phyloP scores from a whole-genome alignment of 1,284 basidiomycete genomes.

The Fistulinella staudtii region DNA sequence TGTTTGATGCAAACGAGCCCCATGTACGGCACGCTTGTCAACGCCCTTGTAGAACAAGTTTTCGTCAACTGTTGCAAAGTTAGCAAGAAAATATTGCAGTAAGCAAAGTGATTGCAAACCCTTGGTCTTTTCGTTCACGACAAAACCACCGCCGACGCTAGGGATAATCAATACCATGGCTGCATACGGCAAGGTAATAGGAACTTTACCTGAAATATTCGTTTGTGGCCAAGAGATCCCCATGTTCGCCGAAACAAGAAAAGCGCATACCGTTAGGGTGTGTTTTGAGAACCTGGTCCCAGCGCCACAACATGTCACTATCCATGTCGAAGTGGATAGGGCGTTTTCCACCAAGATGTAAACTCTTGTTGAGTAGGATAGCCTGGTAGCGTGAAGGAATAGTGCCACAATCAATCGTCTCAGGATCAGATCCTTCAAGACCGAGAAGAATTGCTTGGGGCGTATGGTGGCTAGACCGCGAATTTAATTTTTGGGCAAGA shows the following conservation, averaged over 20 bases:
- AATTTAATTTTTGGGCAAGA: slow-evolving; percentile 2
- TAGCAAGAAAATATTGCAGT: neutral
- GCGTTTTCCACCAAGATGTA: slow-evolving; percentile 72
- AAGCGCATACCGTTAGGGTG: slow-evolving; percentile 93
- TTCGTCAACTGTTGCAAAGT: slow-evolving; percentile 64
- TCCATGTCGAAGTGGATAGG: slow-evolving; percentile 83
- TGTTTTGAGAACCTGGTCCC: slow-evolving; percentile 76
- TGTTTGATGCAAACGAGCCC: slow-evolving; percentile 71
- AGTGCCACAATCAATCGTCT: slow-evolving; percentile 82
- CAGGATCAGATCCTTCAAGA: slow-evolving; percentile 82
- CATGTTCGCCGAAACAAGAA: slow-evolving; percentile 76
- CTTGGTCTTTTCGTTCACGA: slow-evolving; percentile 87
- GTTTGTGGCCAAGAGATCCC: slow-evolving; percentile 89
- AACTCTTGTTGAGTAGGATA: slow-evolving; percentile 62
- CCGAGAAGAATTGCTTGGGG: slow-evolving; percentile 92
- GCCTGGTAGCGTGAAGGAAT: slow-evolving; percentile 70
- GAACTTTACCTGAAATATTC: slow-evolving; percentile 75
- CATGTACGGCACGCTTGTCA: slow-evolving; percentile 76
- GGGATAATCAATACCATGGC: neutral
- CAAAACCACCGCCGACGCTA: slow-evolving; percentile 87
- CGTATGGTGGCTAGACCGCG: slow-evolving; percentile 76
- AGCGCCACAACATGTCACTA: slow-evolving; percentile 88
- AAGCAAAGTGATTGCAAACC: slow-evolving; percentile 31
- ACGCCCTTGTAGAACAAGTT: slow-evolving; percentile 97
- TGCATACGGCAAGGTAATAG: neutral